Evolutionary conservation across 2,329 filamentous ascomycete species (phyloP), one percentile per base, ranked within the genome.

Genomic region (Paracoccidioides brasiliensis): DNA sequence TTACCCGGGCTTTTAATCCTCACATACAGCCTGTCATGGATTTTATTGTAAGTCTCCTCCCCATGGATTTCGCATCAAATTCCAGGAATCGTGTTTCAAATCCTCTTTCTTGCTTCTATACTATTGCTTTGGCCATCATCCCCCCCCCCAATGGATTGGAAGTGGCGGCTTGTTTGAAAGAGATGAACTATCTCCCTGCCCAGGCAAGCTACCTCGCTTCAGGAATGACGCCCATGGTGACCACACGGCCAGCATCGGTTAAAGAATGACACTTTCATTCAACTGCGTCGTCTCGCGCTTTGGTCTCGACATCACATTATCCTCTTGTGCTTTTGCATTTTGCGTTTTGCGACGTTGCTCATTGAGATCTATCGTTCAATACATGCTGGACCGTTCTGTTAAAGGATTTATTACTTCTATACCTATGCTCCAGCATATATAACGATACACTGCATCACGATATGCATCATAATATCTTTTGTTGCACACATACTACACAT

Each of bases 11-110:
- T 42, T 41, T 15, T 52, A 51, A 43, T 10, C 35, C 14, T 45
- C 6, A 52, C 45, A 28, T 14, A 5, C 7, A 22, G 22, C 32
- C 38, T 15, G 33, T 14, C 9, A 74, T 74, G 72, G 72, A 74
- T 69, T 73, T 74, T 61, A 73, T 73, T 64, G 72, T 74, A 61
- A 65, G 72, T 72, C 22, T 37, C 52, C 38, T 53, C 37, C 22
- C 44, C n/a, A 53, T 32, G 49, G 42, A 50, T 53, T 50, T 12
- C 55, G 43, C 44, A 9, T 52, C 56, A 15, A 55, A 10, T 12
- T 15, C 32, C 2, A 9, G 32, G 9, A 9, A 28, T 8, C 12
- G 5, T 14, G 30, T 3, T 32, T 10, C 32, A 14, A 14, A 12
- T 9, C 37, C 14, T 33, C 32, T 56, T 30, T 50, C 22, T 22